Conservation (phyloP, 192 early-diverging fungal genomes). For the Hyaloraphidium curvatum region DNA sequence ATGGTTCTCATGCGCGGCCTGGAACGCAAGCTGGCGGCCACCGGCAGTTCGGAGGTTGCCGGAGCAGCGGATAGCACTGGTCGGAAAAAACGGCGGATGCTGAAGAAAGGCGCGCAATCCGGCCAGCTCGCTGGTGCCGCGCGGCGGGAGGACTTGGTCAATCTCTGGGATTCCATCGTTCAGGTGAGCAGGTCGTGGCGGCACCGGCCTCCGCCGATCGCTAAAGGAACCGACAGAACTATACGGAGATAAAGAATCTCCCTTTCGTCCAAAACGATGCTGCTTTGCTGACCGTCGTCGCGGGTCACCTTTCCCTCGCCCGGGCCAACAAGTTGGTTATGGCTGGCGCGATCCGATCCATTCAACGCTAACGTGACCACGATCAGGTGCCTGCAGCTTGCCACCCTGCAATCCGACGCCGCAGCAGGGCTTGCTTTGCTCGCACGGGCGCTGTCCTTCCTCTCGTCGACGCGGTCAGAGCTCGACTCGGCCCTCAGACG, state of each 20-base stretch:
- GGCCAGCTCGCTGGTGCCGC: too few relatives aligned
- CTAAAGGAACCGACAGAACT: too few relatives aligned
- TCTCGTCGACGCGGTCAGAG: slow-evolving; percentile 26
- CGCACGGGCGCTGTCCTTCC: slow-evolving; percentile 28
- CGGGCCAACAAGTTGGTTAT: slow-evolving; percentile 33
- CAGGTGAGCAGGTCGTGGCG: slow-evolving; percentile 19
- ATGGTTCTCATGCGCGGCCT: slow-evolving; percentile 23
- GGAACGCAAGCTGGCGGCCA: slow-evolving; percentile 14
- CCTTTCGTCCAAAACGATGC: slow-evolving; percentile 22
- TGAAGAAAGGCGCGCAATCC: slow-evolving; percentile 16
- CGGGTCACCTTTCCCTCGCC: slow-evolving; percentile 23
- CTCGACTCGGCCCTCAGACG: slow-evolving; percentile 14
- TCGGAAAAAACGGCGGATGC: slow-evolving; percentile 7
- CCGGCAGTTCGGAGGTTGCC: background rate
- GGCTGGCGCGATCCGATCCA: too few relatives aligned
- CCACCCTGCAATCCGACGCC: slow-evolving; percentile 18
- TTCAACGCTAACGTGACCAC: background rate
- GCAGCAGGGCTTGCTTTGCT: slow-evolving; percentile 37
- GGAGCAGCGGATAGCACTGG: slow-evolving; percentile 2
- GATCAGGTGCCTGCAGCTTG: slow-evolving; percentile 28
- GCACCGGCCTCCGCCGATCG: slow-evolving; percentile 2
- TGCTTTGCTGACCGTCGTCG: slow-evolving; percentile 22
- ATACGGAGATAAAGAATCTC: slow-evolving; percentile 36
- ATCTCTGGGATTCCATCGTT: slow-evolving; percentile 37
- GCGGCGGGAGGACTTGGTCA: slow-evolving; percentile 40